Evolutionary conservation across 164 flowering plant genomes (phyloP).

Genomic region (Santalum album): DNA sequence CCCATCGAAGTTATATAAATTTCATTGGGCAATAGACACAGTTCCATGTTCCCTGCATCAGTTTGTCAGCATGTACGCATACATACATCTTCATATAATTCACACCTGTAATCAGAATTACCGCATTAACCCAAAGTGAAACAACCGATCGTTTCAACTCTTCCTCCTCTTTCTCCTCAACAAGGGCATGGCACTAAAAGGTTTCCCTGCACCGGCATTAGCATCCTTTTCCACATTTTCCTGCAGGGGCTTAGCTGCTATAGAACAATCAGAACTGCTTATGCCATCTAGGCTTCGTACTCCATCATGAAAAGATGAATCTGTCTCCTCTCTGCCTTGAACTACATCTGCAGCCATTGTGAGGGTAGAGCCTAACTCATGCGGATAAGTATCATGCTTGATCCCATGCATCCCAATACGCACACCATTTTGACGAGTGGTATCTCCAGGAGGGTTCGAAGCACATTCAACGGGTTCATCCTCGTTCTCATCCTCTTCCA

Average conservation of each 20-base stretch:
- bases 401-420: neutral
- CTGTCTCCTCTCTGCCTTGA: conserved; percentile 5
- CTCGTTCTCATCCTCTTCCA: conserved; percentile 26
- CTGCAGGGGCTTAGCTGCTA: neutral
- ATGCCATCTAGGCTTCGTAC: conserved; percentile 2
- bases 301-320: conserved; percentile 3
- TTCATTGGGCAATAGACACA: no score
- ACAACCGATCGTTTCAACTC: conserved; percentile 12
- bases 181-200: conserved; percentile 56
- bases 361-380: neutral
- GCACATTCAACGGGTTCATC: conserved; percentile 8
- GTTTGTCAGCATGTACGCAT: no score
- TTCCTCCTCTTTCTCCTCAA: conserved; percentile 48
- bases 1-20: no score
- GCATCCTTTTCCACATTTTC: conserved; percentile 14
- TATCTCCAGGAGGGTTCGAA: neutral
- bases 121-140: no score
- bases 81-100: no score
- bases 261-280: neutral
- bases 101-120: no score
- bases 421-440: neutral
- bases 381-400: conserved; percentile 2
- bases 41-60: no score
- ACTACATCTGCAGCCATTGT: conserved; percentile 1
- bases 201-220: conserved; percentile 10